Base-by-base conservation (phyloP, 805 yeast species). In the Teunomyces gatunensis region DNA sequence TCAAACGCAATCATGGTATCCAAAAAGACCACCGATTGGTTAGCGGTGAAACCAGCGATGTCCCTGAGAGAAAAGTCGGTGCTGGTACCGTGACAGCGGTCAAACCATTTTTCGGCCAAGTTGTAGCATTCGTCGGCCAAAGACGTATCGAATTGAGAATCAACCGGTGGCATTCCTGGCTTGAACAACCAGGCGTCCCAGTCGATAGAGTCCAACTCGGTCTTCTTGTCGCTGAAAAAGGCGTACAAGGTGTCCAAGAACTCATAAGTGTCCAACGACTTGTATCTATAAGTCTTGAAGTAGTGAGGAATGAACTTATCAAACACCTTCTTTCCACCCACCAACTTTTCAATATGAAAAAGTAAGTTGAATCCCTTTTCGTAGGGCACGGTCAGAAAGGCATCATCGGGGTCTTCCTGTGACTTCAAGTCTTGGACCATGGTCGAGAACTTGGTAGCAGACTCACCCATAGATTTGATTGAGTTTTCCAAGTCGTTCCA, bases 101-200 rank as follows among this genome's bases (percentile, higher is more conserved):
- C 29, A 39, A 70, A 67, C 97, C 97, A 91, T 57, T 69, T 74
- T 13, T 74, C 72, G 17, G 91, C 89, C 48, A 90, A 74, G 2
- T 59, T 55, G 55, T 81, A 80, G 57, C 92, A 89, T 59, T 79
- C 77, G 58, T 85, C 89, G 6, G 86, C 96, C 57, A 90, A 71
- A 2, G 83, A 71, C 2, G 96, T 87, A 61, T 88, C 89, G 60
- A 90, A 89, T 30, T 79, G 60, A 12, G 95, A 96, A 61, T 81
- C 85, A 17, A 69, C 61, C 52, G 95, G 96, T 36, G 97, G 97
- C 76, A 90, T 78, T 2, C 97, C 97, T 4, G 94, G 86, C 36
- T 77, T 73, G 65, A 75, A 86, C 47, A 89, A 70, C 96, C 97
- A 90, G 23, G 80, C 66, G 46, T 88, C 75, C 96, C 97, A 90